A percentile compares a stretch with the other conserved stretches of the same genome.
Evolutionary conservation across 2,329 filamentous ascomycete species (phyloP).

Genomic region (Neoscytalidium dimidiatum): DNA sequence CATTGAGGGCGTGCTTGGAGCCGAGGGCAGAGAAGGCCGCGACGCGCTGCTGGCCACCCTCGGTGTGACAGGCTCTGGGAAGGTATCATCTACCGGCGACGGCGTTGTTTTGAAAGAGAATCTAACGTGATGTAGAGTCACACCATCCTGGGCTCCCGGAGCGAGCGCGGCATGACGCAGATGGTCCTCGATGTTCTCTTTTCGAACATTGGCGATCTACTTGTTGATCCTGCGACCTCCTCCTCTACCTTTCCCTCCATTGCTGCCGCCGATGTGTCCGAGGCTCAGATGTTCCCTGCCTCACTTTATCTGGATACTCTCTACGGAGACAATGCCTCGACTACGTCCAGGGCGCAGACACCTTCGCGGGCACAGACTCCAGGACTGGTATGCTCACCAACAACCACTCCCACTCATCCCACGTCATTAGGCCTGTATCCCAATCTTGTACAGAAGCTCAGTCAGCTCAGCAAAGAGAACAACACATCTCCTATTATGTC

Average conservation of each 20-base stretch:
- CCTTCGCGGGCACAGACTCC: conserved; percentile 27
- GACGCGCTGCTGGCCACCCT: conserved; percentile 90
- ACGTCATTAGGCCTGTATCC: neutral
- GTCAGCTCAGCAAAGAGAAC: neutral
- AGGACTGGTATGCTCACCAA: conserved; percentile 15
- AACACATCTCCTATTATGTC: neutral
- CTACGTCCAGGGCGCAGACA: conserved; percentile 48
- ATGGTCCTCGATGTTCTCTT: conserved; percentile 89
- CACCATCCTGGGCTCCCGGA: conserved; percentile 87
- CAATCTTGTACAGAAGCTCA: conserved; percentile 7
- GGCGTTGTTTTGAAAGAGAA: neutral
- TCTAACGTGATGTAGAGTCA: conserved; percentile 67
- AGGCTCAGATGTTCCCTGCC: conserved; percentile 75
- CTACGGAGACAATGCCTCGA: conserved; percentile 64
- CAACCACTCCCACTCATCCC: conserved; percentile 1
- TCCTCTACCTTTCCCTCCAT: conserved; percentile 72
- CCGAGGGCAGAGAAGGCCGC: conserved; percentile 72
- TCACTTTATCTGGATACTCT: conserved; percentile 76
- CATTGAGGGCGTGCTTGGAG: conserved; percentile 78
- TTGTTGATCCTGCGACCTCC: conserved; percentile 61
- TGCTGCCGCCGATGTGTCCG: conserved; percentile 74
- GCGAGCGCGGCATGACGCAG: conserved; percentile 86
- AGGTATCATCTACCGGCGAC: conserved; percentile 58
- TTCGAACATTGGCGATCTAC: conserved; percentile 71
- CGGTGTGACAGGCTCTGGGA: conserved; percentile 93